Evolutionary conservation across 805 yeast genomes (phyloP), one percentile per base, ranked within the genome.

Genomic region (Ogataea degrootiae): DNA sequence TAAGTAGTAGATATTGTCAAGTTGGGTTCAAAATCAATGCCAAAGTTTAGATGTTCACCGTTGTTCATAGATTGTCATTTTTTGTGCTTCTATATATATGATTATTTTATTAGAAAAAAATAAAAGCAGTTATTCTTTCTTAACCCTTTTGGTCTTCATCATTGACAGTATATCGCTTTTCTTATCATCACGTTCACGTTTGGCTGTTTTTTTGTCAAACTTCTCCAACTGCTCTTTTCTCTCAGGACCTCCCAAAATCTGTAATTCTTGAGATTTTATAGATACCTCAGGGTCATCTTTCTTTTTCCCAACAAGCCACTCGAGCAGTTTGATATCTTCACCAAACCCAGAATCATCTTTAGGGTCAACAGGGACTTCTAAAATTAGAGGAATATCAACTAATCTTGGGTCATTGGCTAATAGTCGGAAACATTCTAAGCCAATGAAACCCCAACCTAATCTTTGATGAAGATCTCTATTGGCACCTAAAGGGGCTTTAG

Each of bases 381-480:
- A 71, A 19, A 94, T 74, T 34, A 91, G 77, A 4, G 98, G 98
- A 1, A 92, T 75, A 7, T 73, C 73, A 43, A 76, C 69, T 23
- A 92, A 71, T 44, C 81, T 73, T 1, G 72, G 66, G 46, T 79
- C 79, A 64, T 90, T 89, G 53, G 95, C 88, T 44, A 92, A 67
- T 23, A 82, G 67, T 54, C 96, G 71, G 65, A 94, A 94, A 14
- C 84, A 80, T 55, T 92, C 96, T 41, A 94, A 71, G 0, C 97
- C 96, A 41, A 94, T 61, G 59, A 87, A 94, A 0, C 99, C 99
- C 54, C 79, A 73, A 1, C 99, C 99, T 36, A 94, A 68, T 50
- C 82, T 80, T 62, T 94, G 96, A 63, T 94, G 99, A 46, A 92
- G 75, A 65, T 94, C 99, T 52, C 96, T 76, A 58, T 88, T 88